These are phyloP conservation scores for Chenopodium album DNA, from an alignment of 148 eudicot genomes.

Conservation along the genomic window DNA sequence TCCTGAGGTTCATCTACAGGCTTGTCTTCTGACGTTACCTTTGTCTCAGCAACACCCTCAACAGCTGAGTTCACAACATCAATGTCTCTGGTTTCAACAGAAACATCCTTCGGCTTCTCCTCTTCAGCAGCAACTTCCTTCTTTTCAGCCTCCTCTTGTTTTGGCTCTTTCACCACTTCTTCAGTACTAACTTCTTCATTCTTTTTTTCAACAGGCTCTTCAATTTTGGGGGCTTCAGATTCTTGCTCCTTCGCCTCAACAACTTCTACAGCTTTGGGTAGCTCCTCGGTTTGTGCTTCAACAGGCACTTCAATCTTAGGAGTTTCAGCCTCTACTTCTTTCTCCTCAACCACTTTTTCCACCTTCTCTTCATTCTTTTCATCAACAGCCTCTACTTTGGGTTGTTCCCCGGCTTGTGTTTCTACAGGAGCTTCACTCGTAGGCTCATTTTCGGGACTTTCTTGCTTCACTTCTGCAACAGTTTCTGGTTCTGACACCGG, in stretches of 20 bases:
- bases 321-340: constrained; percentile 16
- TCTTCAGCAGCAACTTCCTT: constrained; percentile 11
- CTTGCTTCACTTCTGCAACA: constrained; percentile 20
- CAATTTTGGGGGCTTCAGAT: background rate
- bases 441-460: constrained; percentile 1
- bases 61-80: constrained; percentile 12
- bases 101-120: constrained; percentile 28
- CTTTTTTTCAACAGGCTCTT: constrained; percentile 1
- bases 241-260: background rate
- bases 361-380: constrained; percentile 18
- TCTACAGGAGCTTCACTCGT: constrained; percentile 6
- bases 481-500: constrained; percentile 15
- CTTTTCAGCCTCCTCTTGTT: constrained; percentile 11
- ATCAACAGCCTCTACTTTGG: constrained; percentile 2
- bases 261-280: constrained; percentile 22
- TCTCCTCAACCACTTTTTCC: background rate
- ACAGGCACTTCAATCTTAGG: background rate
- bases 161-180: constrained; percentile 3
- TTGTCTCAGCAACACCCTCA: constrained; percentile 20
- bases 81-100: constrained; percentile 14
- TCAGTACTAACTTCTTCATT: background rate
- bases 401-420: background rate
- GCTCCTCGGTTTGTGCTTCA: constrained; percentile 20
- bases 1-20: constrained; percentile 13
- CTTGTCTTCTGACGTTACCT: constrained; percentile 26